phyloP scores from a whole-genome alignment of 1,284 basidiomycete species.

The Testicularia cyperi region DNA sequence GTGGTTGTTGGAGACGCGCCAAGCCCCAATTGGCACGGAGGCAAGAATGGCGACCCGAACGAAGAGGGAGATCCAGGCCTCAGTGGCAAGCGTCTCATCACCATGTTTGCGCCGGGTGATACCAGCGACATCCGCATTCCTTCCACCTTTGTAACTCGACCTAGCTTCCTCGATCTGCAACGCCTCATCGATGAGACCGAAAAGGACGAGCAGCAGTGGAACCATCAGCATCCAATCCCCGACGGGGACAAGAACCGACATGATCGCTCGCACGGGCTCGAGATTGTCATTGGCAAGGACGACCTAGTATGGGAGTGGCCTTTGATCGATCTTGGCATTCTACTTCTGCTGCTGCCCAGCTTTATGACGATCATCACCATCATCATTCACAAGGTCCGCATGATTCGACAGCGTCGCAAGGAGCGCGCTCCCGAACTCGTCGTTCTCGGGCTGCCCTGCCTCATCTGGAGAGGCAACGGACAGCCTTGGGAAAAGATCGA shows the following conservation, averaged over 20 bases:
- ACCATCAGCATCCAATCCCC: conserved; percentile 10
- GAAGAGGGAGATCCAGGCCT: conserved; percentile 44
- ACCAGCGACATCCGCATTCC: conserved; percentile 54
- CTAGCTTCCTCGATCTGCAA: conserved; percentile 52
- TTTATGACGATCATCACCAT: conserved; percentile 54
- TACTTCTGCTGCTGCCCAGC: conserved; percentile 55
- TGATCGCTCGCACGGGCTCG: conserved; percentile 26
- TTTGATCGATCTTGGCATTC: conserved; percentile 51
- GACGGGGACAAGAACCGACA: conserved; percentile 4
- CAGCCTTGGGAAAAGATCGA: conserved; percentile 54
- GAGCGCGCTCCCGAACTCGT: conserved; percentile 54
- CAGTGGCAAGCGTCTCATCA: conserved; percentile 48
- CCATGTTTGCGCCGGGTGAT: conserved; percentile 56
- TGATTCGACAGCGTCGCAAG: conserved; percentile 45
- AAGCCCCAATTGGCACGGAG: conserved; percentile 29
- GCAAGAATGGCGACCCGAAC: conserved; percentile 31
- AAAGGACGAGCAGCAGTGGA: conserved; percentile 34
- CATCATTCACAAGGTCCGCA: conserved; percentile 49
- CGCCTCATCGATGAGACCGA: conserved; percentile 49
- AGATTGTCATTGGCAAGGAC: conserved; percentile 54
- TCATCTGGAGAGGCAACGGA: conserved; percentile 52
- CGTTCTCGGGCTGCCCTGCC: conserved; percentile 51
- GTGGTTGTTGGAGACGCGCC: conserved; percentile 57
- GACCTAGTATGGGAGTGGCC: conserved; percentile 54
- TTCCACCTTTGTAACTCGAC: conserved; percentile 56